phyloP scores from a whole-genome alignment of 176 grass and related monocot genomes.

The Phragmites australis region DNA sequence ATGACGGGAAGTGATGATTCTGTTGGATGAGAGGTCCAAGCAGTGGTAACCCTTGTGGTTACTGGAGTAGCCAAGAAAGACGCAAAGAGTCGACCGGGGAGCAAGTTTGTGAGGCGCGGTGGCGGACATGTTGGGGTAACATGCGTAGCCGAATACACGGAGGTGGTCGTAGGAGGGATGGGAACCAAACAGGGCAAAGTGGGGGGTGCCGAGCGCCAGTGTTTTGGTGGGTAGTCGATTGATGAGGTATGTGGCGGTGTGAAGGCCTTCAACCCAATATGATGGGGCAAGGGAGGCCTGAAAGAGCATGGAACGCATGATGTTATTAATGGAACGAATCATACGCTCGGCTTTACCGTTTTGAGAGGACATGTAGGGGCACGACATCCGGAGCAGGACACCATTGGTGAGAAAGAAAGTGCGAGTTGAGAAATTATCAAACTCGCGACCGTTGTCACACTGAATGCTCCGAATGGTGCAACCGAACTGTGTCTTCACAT shows the following conservation, averaged over 20 bases:
- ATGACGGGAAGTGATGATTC: too few species aligned
- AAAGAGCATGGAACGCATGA: not conserved
- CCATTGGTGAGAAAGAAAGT: not conserved
- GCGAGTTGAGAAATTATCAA: not conserved
- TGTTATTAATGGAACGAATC: not conserved
- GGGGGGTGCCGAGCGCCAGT: not conserved
- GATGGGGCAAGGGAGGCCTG: not conserved
- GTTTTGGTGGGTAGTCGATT: not conserved
- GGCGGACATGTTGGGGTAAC: too few species aligned
- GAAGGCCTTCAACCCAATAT: not conserved
- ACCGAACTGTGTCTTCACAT: not conserved
- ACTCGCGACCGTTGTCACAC: not conserved
- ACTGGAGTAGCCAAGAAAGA: too few species aligned
- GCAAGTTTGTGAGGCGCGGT: too few species aligned
- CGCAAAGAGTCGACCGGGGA: too few species aligned
- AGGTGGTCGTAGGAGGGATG: too few species aligned
- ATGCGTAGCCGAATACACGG: too few species aligned
- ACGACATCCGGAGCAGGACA: not conserved
- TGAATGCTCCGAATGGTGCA: not conserved
- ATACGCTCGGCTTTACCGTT: not conserved
- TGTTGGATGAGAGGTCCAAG: not conserved
- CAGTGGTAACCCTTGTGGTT: too few species aligned
- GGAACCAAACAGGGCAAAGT: not conserved
- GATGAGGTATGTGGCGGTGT: not conserved
- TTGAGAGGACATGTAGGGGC: not conserved